Percentiles rank a stretch among this genome's conserved stretches.
phyloP scores from a whole-genome alignment of 208 protist species.

The Phytomonas francai region DNA sequence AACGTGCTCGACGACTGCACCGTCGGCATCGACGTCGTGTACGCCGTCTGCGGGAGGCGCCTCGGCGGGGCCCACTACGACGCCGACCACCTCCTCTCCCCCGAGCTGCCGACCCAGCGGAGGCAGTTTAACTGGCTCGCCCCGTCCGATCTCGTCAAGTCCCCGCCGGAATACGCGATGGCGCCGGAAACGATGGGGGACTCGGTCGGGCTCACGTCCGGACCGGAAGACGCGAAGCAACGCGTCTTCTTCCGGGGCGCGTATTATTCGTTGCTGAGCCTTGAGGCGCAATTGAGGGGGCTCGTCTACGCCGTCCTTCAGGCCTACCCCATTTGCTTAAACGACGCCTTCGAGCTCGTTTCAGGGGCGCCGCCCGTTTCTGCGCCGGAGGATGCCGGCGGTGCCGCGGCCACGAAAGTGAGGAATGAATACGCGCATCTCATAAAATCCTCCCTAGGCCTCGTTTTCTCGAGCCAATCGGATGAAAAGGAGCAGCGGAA shows the following conservation, averaged over 20 bases:
- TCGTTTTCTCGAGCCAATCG: background rate
- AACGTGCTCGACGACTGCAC: slow-evolving; percentile 77
- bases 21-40: slow-evolving; percentile 77
- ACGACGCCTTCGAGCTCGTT: slow-evolving; percentile 23
- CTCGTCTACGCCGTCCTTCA: slow-evolving; percentile 21
- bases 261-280: slow-evolving; percentile 14
- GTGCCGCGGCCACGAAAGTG: background rate
- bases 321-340: slow-evolving; percentile 37
- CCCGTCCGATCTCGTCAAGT: slow-evolving; percentile 12
- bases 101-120: slow-evolving; percentile 29
- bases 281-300: slow-evolving; percentile 10
- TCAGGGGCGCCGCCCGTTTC: slow-evolving; percentile 1
- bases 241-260: slow-evolving; percentile 17
- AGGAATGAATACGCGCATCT: background rate
- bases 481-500: slow-evolving; percentile 8
- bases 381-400: too few species aligned
- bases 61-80: slow-evolving; percentile 6
- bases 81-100: slow-evolving; percentile 19
- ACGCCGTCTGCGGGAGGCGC: slow-evolving; percentile 12
- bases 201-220: background rate
- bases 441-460: background rate
- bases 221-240: background rate
- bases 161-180: slow-evolving; percentile 10
- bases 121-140: slow-evolving; percentile 29
- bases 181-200: background rate